A percentile compares a stretch with the other conserved stretches of the same genome.
phyloP scores from a whole-genome alignment of 257 asterid genomes.

The Knoxia roxburghii region DNA sequence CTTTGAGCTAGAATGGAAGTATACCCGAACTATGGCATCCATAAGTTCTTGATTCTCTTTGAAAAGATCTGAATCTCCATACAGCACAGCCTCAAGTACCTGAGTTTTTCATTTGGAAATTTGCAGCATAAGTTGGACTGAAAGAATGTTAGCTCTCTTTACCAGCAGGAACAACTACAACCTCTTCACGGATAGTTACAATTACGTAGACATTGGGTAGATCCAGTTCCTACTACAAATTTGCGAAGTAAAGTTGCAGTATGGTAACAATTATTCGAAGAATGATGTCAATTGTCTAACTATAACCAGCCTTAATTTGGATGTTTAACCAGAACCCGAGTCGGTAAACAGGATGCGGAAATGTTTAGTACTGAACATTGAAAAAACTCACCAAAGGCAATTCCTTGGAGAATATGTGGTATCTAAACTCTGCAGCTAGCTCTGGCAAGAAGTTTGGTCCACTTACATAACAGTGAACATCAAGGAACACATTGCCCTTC shows the following conservation, averaged over 20 bases:
- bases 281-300: background rate
- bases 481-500: conserved; percentile 62
- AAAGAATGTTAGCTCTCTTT: background rate
- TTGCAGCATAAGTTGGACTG: background rate
- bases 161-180: background rate
- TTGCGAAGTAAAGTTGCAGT: background rate
- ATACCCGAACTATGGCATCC: conserved; percentile 76
- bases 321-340: background rate
- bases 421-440: conserved; percentile 83
- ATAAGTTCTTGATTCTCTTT: conserved; percentile 50
- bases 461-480: conserved; percentile 82
- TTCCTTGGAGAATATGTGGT: conserved; percentile 91
- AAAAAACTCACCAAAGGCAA: conserved; percentile 66
- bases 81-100: conserved; percentile 84
- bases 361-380: background rate
- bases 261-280: background rate
- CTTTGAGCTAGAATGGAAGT: conserved; percentile 77
- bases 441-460: conserved; percentile 66
- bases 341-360: background rate
- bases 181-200: background rate
- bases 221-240: too few relatives aligned
- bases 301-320: background rate
- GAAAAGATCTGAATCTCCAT: conserved; percentile 78
- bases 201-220: background rate
- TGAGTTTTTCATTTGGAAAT: conserved; percentile 14